Percentiles rank a stretch among this genome's conserved stretches.
Conservation (phyloP, 441 rosid species). For the Euphorbia celastroides region DNA sequence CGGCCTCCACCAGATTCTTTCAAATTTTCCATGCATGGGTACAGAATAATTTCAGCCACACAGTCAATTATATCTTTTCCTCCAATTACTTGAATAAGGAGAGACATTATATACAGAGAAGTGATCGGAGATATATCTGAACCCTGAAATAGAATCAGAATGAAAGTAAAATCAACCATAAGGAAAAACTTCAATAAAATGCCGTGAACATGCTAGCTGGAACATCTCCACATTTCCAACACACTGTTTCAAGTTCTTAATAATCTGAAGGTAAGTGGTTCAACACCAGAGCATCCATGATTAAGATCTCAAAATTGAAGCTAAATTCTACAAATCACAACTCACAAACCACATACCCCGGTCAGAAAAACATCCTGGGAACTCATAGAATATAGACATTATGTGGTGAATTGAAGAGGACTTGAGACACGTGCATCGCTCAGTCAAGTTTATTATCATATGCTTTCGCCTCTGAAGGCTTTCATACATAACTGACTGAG, state of each 20-base stretch:
- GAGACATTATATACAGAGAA: constrained; percentile 53
- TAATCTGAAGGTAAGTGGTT: background rate
- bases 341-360: background rate
- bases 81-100: constrained; percentile 56
- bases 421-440: background rate
- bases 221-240: background rate
- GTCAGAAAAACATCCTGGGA: background rate
- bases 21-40: constrained; percentile 29
- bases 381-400: background rate
- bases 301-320: background rate
- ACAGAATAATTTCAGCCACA: constrained; percentile 39
- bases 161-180: background rate
- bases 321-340: background rate
- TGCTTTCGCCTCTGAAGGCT: background rate
- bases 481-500: background rate
- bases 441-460: background rate
- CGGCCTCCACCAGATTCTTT: constrained; percentile 25
- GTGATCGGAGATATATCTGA: constrained; percentile 41
- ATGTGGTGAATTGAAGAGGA: background rate
- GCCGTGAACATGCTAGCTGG: background rate
- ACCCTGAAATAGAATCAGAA: constrained; percentile 36
- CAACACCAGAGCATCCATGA: background rate
- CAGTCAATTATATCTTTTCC: constrained; percentile 39
- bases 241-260: background rate
- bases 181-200: background rate